Evolutionary conservation across 31 red algal species (phyloP).

Genomic region (Asparagopsis taxiformis): DNA sequence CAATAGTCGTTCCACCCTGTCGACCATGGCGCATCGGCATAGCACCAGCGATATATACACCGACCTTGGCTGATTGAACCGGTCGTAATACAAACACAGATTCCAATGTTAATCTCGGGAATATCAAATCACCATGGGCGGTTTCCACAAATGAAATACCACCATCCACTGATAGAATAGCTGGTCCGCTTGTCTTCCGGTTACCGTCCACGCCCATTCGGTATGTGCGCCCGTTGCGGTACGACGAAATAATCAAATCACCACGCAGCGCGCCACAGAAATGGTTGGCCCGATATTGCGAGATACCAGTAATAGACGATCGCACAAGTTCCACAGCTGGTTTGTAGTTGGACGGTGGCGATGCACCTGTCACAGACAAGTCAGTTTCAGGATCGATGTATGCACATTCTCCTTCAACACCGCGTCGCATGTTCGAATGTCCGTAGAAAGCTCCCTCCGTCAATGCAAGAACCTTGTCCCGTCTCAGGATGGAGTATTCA

Average conservation of each 20-base stretch:
- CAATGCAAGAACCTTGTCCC: slow-evolving; percentile 34
- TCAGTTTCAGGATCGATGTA: slow-evolving; percentile 42
- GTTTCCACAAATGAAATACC: slow-evolving; percentile 53
- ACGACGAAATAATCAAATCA: slow-evolving; percentile 21
- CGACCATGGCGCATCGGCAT: slow-evolving; percentile 52
- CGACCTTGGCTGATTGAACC: background rate
- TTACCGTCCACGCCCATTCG: slow-evolving; percentile 23
- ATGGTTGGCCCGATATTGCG: slow-evolving; percentile 22
- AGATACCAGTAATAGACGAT: slow-evolving; percentile 24
- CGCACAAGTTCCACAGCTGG: slow-evolving; percentile 19
- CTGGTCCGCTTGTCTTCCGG: slow-evolving; percentile 17
- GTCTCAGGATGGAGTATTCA: slow-evolving; percentile 16
- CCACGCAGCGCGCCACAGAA: slow-evolving; percentile 19
- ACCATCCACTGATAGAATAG: slow-evolving; percentile 19
- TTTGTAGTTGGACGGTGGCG: slow-evolving; percentile 36
- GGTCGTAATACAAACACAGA: slow-evolving; percentile 50
- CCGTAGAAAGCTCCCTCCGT: slow-evolving; percentile 33
- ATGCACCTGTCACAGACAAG: slow-evolving; percentile 9
- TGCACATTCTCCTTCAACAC: slow-evolving; percentile 18
- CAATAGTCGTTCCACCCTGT: slow-evolving; percentile 32
- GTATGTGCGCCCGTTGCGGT: slow-evolving; percentile 1
- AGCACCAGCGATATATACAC: slow-evolving; percentile 27
- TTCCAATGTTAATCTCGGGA: slow-evolving; percentile 35
- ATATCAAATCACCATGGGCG: slow-evolving; percentile 54
- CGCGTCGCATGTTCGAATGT: slow-evolving; percentile 43